Conservation (phyloP, 1,284 basidiomycete species). For the Rhodotorula sp. region DNA sequence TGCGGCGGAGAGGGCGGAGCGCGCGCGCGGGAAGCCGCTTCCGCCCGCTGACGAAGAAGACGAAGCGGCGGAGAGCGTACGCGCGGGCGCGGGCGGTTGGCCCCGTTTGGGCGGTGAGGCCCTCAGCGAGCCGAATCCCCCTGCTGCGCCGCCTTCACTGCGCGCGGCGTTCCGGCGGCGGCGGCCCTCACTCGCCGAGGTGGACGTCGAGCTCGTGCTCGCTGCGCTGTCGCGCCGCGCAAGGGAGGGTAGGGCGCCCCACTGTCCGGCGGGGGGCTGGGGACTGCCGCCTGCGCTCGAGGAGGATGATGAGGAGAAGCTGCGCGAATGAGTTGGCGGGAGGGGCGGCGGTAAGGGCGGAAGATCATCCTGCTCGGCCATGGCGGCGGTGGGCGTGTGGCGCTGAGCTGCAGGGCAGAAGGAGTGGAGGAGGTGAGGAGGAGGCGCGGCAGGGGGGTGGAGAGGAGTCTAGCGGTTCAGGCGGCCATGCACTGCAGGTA, state of each 20-base stretch:
- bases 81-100: not conserved
- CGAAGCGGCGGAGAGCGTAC: not conserved
- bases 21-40: not conserved
- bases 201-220: not conserved
- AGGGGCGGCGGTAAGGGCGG: slow-evolving; percentile 21
- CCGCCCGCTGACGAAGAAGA: not conserved
- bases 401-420: too few species aligned
- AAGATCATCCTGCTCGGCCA: not conserved
- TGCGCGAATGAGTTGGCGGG: slow-evolving; percentile 18
- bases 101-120: not conserved
- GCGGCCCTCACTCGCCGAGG: not conserved
- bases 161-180: slow-evolving; percentile 2
- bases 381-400: not conserved
- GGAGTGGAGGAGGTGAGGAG: too few species aligned
- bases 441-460: too few species aligned
- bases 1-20: not conserved
- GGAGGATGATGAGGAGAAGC: slow-evolving; percentile 31
- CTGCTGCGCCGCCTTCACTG: not conserved
- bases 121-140: not conserved
- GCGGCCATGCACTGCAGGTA: too few species aligned
- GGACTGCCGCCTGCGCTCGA: slow-evolving; percentile 12
- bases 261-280: not conserved
- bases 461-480: too few species aligned
- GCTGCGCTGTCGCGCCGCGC: not conserved
- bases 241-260: not conserved